Evolutionary conservation across 352 stramenopile genomes (phyloP), one percentile per base, ranked within the genome.

Genomic region (Pythium aquatile): DNA sequence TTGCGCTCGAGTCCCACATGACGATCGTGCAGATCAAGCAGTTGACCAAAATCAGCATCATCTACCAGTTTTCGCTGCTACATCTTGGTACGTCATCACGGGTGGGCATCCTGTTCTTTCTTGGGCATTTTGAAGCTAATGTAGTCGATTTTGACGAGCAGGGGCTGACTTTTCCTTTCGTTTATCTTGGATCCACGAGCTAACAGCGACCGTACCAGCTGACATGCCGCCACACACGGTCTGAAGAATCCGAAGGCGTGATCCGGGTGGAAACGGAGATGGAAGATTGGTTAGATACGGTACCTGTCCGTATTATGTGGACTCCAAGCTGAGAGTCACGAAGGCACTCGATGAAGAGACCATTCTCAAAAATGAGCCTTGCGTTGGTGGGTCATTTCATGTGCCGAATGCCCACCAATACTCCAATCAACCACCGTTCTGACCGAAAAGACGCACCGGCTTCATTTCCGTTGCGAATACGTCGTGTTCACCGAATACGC

Each of bases 401-500:
- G 20, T 24, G 20, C 20, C 20, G 20, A 24, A 24, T 24, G 20
- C 20, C 20, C 20, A 24, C 20, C 20, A 24, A 24, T 24, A 24
- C 20, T 24, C 20, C 20, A 24, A 48, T 17, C 40, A 20, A 5
- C 40, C 8, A 24, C 40, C 14, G 44, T 29, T 7, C 17, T 51
- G 16, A 29, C n/a, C 5, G 20, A 29, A n/a, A 29, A 13, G n/a
- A 51, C 44, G n/a, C n/a, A 10, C 3, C 44, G n/a, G 1, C 20
- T 51, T 3, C n/a, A 30, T 5, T 29, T 51, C 47, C 26, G 47
- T 11, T 37, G 47, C 47, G 47, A 78, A 40, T 81, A 76, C 29
- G 30, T 77, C 30, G 53, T 79, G 11, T 61, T 79, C 32, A 56
- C 61, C n/a, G 73, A 81, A 59, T 78, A 73, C 35, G 58, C 79